Base-by-base conservation (phyloP, 352 stramenopile genomes). In the Globisporangium megalacanthum region DNA sequence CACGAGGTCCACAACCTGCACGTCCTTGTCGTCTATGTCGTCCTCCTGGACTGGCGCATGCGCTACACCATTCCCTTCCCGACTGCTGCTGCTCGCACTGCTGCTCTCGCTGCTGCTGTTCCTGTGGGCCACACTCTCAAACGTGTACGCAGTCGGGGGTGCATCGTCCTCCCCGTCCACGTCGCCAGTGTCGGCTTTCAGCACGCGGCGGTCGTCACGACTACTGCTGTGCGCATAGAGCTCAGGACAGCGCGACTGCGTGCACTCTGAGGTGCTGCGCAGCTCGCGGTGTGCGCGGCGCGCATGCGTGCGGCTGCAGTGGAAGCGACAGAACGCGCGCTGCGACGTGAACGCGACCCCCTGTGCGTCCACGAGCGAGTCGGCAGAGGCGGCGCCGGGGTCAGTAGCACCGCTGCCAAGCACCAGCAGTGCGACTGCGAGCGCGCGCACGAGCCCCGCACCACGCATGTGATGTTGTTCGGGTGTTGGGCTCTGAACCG, bases 271-370 rank as follows among this genome's bases (percentile, higher is more conserved):
- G 19, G 39, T 49, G 5, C 52, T 61, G 14, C 62, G 61, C 29
- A 85, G 56, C 20, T 79, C 62, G n/a, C 70, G 63, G 51, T 79
- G 80, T 9, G 52, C 70, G 33, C 69, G 68, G 9, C 57, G 49
- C 17, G 78, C 71, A 56, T 87, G 79, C 33, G 66, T 58, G n/a
- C 61, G 6, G 42, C 68, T 79, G 67, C 79, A 89, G 67, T 89
- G 79, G 58, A 76, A 89, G 33, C 50, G 60, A 56, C 79, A 89
- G 55, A 89, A 83, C 19, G 74, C 74, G 6, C 72, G 63, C 13
- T 55, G 52, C 13, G 69, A 73, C 13, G 72, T 63, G 61, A 89
- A 89, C n/a, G 54, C 52, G 47, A 89, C 62, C 0, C 74, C 78
- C 6, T 52, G 36, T 4, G 54, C 33, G 62, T 85, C 75, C 11